These are phyloP conservation scores for Fermentozyma sake DNA, from an alignment of 1,139 yeast genomes.

Conservation along the genomic window DNA sequence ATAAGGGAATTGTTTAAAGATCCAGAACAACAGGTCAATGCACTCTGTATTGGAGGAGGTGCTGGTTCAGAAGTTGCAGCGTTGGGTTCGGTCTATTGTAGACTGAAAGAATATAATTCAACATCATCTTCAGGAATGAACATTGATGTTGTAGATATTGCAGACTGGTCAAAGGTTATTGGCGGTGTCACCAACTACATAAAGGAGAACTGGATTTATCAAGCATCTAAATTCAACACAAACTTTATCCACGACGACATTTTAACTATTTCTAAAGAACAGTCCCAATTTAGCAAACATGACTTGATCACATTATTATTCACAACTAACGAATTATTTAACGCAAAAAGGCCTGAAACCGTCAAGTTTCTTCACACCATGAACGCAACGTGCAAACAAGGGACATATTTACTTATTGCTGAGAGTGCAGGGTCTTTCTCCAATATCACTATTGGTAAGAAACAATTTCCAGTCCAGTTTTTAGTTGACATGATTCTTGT, in stretches of 20 bases:
- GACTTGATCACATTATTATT: constrained; percentile 64
- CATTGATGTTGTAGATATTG: constrained; percentile 64
- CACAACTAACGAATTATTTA: constrained; percentile 82
- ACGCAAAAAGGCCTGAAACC: constrained; percentile 60
- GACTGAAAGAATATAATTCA: constrained; percentile 38
- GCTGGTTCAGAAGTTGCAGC: constrained; percentile 84
- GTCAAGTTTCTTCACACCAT: constrained; percentile 53
- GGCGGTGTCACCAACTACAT: constrained; percentile 39
- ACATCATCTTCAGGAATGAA: constrained; percentile 32
- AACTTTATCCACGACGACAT: constrained; percentile 52
- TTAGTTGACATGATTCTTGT: constrained; percentile 67
- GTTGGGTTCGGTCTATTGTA: constrained; percentile 54
- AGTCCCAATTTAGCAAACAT: constrained; percentile 1
- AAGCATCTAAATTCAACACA: constrained; percentile 33
- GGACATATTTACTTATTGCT: constrained; percentile 60
- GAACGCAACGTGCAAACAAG: constrained; percentile 45
- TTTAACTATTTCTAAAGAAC: constrained; percentile 10
- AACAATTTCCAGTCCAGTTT: constrained; percentile 77
- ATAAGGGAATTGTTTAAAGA: constrained; percentile 34
- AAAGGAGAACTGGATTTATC: constrained; percentile 49
- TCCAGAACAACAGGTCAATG: constrained; percentile 27
- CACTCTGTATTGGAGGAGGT: constrained; percentile 80
- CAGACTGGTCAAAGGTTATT: constrained; percentile 66
- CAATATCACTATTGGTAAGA: constrained; percentile 69
- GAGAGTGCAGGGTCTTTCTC: constrained; percentile 93